These are phyloP conservation scores for Teratosphaeriaceae sp. DNA, from an alignment of 2,329 filamentous ascomycete genomes.

Conservation along the genomic window DNA sequence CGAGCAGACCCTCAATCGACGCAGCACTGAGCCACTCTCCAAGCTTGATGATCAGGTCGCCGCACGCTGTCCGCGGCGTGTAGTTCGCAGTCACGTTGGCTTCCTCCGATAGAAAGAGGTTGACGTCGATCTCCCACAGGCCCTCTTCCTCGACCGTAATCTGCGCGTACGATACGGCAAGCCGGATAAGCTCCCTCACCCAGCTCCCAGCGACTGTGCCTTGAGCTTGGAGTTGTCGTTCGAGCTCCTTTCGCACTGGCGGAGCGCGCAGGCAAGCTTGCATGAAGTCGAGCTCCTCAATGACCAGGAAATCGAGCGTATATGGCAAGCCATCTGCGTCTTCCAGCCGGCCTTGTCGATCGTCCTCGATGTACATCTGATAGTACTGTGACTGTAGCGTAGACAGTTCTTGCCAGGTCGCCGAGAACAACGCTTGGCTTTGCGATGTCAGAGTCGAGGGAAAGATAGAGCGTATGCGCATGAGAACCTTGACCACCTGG, in stretches of 20 bases:
- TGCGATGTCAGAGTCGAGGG: slow-evolving; percentile 74
- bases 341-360: slow-evolving; percentile 80
- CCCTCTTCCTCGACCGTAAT: slow-evolving; percentile 91
- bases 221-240: slow-evolving; percentile 60
- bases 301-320: slow-evolving; percentile 84
- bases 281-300: slow-evolving; percentile 93
- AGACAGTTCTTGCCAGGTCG: slow-evolving; percentile 82
- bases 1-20: slow-evolving; percentile 71
- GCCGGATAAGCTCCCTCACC: slow-evolving; percentile 81
- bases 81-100: slow-evolving; percentile 94
- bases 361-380: slow-evolving; percentile 76
- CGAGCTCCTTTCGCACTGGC: slow-evolving; percentile 83
- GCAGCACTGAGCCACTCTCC: slow-evolving; percentile 78
- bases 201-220: slow-evolving; percentile 61
- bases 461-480: slow-evolving; percentile 83
- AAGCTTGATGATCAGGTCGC: slow-evolving; percentile 85
- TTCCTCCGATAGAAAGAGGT: slow-evolving; percentile 91
- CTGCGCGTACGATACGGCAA: slow-evolving; percentile 77
- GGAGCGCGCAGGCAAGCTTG: slow-evolving; percentile 84
- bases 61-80: slow-evolving; percentile 85
- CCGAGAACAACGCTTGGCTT: slow-evolving; percentile 74
- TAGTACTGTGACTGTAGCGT: slow-evolving; percentile 67
- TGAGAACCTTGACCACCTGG: slow-evolving; percentile 82
- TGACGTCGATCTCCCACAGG: slow-evolving; percentile 94
- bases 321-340: slow-evolving; percentile 89